Base-by-base conservation (phyloP, 805 yeast genomes). In the Pachysolen tannophilus region DNA sequence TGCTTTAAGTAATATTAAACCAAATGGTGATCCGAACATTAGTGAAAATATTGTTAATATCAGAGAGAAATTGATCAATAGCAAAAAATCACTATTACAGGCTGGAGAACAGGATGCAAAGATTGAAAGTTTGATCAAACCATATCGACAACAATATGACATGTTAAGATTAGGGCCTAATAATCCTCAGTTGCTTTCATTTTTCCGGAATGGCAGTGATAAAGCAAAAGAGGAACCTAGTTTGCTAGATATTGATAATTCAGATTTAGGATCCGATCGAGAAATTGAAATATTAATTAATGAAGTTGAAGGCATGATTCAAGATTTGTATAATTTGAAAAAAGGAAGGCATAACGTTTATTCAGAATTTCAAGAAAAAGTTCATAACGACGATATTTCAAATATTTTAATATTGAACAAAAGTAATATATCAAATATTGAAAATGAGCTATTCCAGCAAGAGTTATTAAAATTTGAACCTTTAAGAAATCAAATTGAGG, bases 351-450 rank as follows among this genome's bases (percentile, higher is more conserved):
- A 61, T 5, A 64, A 74, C 26, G 66, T 80, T 2, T 61, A 83
- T 24, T 66, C 66, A 2, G 84, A 78, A 33, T 64, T 90, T 48
- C 86, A 86, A 49, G 67, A 63, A 6, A 71, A 72, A 32, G 77
- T 83, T 23, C 92, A 79, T 47, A 65, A 69, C 10, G 97, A 90
- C 57, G 97, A 90, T 51, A 85, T 87, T 33, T 80, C 95, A 0
- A 78, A 80, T 35, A 63, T 79, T 9, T 63, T 90, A 21, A 71
- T 90, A 7, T 61, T 79, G 43, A 80, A 83, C 50, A 75, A 72
- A 41, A 67, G 72, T 29, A 69, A 67, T 26, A 14, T 36, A 8
- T 44, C 53, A 8, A 39, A 46, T 23, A 60, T 75, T 5, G 75
- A 73, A 6, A 65, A 71, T 30, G 56, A 42, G 4, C 52, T 82